These are phyloP conservation scores for Aquilaria agallochum DNA, from an alignment of 441 rosid genomes.

Conservation along the genomic window DNA sequence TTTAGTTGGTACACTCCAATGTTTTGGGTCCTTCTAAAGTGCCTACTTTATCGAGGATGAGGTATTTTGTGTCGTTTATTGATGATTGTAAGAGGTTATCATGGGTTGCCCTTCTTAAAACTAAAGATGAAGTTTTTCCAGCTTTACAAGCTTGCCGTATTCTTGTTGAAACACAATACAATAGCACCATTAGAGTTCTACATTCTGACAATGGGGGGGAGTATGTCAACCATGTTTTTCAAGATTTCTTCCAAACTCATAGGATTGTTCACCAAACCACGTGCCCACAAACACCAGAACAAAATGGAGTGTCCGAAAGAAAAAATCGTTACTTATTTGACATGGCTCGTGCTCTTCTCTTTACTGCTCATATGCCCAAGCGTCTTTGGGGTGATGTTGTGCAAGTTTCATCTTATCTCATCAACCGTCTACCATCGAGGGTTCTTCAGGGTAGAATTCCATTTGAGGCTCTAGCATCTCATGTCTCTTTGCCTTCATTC, in stretches of 20 bases:
- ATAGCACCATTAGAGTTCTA: too few species aligned
- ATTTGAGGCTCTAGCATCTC: background rate
- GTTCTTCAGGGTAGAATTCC: background rate
- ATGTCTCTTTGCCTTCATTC: background rate
- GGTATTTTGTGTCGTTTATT: too few species aligned
- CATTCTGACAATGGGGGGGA: too few species aligned
- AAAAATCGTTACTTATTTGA: background rate
- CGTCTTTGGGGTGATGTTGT: background rate
- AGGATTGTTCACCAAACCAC: too few species aligned
- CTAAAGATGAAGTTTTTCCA: too few species aligned
- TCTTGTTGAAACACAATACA: too few species aligned
- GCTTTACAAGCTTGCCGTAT: too few species aligned
- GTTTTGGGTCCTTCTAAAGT: background rate
- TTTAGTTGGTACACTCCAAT: conserved; percentile 4
- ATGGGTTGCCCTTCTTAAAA: too few species aligned
- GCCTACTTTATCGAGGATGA: background rate
- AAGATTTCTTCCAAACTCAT: too few species aligned
- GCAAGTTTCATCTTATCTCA: background rate
- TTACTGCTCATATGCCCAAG: background rate
- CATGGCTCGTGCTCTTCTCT: background rate
- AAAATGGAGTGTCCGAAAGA: background rate
- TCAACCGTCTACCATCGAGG: background rate
- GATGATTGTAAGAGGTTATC: too few species aligned
- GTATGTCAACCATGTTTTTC: too few species aligned
- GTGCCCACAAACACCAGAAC: too few species aligned